These are phyloP conservation scores for Mortierella sp. DNA, from an alignment of 371 early-diverging fungal species.

Conservation along the genomic window DNA sequence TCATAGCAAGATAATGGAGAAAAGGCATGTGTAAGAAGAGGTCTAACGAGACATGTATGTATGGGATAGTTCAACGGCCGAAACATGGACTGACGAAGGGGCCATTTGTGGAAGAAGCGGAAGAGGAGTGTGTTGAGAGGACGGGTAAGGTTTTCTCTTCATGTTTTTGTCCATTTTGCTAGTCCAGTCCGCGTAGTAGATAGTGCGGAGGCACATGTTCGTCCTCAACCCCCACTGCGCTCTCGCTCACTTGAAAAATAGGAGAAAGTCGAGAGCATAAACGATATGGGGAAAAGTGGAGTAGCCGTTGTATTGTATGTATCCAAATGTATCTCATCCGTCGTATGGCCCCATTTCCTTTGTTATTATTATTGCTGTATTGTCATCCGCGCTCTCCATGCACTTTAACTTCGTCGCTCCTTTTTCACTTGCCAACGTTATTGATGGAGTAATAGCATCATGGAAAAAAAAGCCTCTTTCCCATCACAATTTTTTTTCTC, in stretches of 20 bases:
- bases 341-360: neutral
- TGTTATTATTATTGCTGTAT: neutral
- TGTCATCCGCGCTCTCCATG: neutral
- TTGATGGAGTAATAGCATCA: neutral
- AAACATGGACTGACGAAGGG: neutral
- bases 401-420: neutral
- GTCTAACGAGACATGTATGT: neutral
- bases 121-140: neutral
- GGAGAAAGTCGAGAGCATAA: neutral
- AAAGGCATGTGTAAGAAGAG: neutral
- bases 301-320: neutral
- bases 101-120: neutral
- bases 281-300: neutral
- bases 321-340: neutral
- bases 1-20: neutral
- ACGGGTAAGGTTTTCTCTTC: neutral
- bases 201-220: neutral
- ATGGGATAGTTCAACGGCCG: slow-evolving; percentile 1
- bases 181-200: neutral
- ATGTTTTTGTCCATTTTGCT: neutral
- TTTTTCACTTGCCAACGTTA: neutral
- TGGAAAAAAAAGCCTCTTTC: neutral
- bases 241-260: neutral
- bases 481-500: neutral
- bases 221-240: neutral